These are phyloP conservation scores for Suillus discolor DNA, from an alignment of 768 basidiomycete genomes.

Conservation along the genomic window DNA sequence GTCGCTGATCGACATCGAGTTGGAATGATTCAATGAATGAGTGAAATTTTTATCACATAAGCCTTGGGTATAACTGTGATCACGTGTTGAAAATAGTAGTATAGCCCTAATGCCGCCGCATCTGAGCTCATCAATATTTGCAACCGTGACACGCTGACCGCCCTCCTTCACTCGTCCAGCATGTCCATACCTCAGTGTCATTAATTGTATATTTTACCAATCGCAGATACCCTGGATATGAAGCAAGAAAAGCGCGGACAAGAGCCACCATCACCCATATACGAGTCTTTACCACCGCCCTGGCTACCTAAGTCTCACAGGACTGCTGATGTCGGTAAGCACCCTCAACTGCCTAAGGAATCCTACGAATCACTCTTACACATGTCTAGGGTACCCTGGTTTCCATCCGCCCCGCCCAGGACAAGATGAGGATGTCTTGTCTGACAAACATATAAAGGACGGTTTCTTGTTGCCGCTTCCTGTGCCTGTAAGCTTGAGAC, in stretches of 20 bases:
- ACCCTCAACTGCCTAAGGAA: background rate
- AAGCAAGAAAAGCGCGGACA: conserved; percentile 25
- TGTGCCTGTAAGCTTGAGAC: conserved; percentile 53
- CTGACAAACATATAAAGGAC: conserved; percentile 62
- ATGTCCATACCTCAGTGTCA: conserved; percentile 6
- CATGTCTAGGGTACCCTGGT: conserved; percentile 63
- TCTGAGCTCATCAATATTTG: background rate
- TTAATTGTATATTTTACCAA: conserved; percentile 5
- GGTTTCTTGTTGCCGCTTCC: conserved; percentile 58
- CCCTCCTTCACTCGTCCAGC: background rate
- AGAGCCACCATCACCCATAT: conserved; percentile 45
- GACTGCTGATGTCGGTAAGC: conserved; percentile 69
- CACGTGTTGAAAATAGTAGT: background rate
- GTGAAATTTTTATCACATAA: no score
- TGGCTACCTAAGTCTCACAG: conserved; percentile 74
- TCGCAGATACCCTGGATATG: conserved; percentile 1
- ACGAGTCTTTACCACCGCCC: conserved; percentile 66
- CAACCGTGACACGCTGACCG: background rate
- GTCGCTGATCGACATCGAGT: no score
- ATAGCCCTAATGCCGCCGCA: background rate
- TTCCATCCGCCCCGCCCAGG: conserved; percentile 75
- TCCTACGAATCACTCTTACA: background rate
- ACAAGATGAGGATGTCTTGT: conserved; percentile 76
- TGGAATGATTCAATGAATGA: no score
- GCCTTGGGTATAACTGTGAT: background rate